Conservation (phyloP, 129 eudicot species). For the Apium graveolens region DNA sequence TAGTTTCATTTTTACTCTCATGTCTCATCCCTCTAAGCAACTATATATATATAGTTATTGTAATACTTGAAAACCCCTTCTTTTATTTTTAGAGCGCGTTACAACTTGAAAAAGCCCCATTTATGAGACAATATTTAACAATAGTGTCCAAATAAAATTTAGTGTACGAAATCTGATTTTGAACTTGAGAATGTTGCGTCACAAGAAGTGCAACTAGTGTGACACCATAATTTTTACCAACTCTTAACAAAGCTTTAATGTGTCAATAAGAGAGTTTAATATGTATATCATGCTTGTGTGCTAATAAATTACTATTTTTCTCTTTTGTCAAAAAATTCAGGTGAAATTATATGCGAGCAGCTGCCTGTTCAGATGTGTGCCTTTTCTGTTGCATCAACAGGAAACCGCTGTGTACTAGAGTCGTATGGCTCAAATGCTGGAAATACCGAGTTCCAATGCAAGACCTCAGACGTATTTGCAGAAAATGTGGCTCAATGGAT, state of each 20-base stretch:
- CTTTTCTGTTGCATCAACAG: conserved; percentile 48
- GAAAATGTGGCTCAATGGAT: conserved; percentile 32
- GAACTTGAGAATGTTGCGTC: background rate
- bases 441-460: conserved; percentile 38
- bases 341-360: conserved; percentile 52
- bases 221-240: background rate
- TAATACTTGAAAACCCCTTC: background rate
- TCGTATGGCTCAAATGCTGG: conserved; percentile 19
- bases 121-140: too few relatives aligned
- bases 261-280: background rate
- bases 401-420: conserved; percentile 51
- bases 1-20: background rate
- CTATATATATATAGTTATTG: background rate
- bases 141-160: too few relatives aligned
- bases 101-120: too few relatives aligned
- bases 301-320: background rate
- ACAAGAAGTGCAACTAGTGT: too few relatives aligned
- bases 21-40: background rate
- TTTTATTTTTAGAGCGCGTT: background rate
- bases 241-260: background rate
- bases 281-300: background rate
- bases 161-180: too few relatives aligned
- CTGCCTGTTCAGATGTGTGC: conserved; percentile 40
- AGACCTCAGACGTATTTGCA: conserved; percentile 44
- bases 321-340: conserved; percentile 14